Conservation (phyloP, 1,284 basidiomycete species). For the Cerioporus squamosus region DNA sequence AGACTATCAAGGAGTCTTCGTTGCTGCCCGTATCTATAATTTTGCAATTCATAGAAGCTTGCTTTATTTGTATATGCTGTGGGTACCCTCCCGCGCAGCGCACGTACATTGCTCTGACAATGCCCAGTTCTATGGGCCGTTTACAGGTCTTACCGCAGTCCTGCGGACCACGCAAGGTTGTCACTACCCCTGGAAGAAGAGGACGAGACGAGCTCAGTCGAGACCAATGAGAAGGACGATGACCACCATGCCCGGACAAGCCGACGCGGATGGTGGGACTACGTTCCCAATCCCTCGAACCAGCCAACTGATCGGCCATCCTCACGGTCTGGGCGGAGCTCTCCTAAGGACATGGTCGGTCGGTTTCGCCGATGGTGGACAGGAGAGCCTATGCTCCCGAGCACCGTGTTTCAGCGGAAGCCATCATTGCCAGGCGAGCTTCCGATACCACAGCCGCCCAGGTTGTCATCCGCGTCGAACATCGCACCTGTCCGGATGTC, state of each 20-base stretch:
- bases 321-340: conserved; percentile 2
- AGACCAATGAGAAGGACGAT: conserved; percentile 35
- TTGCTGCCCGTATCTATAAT: conserved; percentile 52
- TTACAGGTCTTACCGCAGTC: conserved; percentile 55
- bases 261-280: conserved; percentile 62
- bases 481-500: conserved; percentile 17
- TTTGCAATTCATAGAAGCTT: conserved; percentile 56
- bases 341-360: conserved; percentile 5
- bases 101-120: not conserved
- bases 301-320: conserved; percentile 4
- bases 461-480: conserved; percentile 16
- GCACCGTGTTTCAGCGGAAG: conserved; percentile 31
- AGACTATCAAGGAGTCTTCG: conserved; percentile 10
- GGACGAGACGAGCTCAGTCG: conserved; percentile 31
- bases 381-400: conserved; percentile 18
- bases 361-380: conserved; percentile 23
- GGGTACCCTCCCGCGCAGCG: conserved; percentile 29
- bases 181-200: conserved; percentile 50
- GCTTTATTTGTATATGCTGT: conserved; percentile 68
- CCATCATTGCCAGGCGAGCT: conserved; percentile 27
- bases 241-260: conserved; percentile 21
- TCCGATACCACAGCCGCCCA: conserved; percentile 31
- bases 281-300: conserved; percentile 37
- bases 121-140: conserved; percentile 58
- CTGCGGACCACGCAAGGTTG: conserved; percentile 58